These are phyloP conservation scores for Pyrenochaeta sp. DNA, from an alignment of 2,329 filamentous ascomycete genomes.

Conservation along the genomic window DNA sequence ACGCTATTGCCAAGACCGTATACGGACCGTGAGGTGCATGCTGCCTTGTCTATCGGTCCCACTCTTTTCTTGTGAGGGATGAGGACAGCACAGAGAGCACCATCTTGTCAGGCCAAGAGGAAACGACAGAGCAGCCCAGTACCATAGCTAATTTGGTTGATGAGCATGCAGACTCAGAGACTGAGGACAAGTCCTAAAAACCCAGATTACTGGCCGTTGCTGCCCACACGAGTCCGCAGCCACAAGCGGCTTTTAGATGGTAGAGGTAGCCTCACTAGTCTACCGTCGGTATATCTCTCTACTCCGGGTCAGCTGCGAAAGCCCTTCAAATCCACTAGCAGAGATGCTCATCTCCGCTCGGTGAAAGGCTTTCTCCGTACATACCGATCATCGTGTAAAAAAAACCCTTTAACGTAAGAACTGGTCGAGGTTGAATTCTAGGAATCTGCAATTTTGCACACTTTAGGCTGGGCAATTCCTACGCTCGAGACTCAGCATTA, in stretches of 20 bases:
- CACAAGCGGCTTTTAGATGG: background rate
- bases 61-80: background rate
- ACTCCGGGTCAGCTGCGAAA: background rate
- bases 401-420: background rate
- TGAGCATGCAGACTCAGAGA: background rate
- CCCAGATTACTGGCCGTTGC: background rate
- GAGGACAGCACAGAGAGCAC: background rate
- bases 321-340: background rate
- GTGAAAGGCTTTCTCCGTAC: background rate
- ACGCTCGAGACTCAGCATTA: background rate
- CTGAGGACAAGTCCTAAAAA: too few species aligned
- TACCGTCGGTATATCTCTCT: background rate
- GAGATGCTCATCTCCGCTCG: background rate
- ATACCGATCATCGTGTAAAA: background rate
- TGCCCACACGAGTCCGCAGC: background rate
- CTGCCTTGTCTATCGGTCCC: background rate
- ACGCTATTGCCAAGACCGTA: background rate
- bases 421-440: background rate
- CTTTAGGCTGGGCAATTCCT: background rate
- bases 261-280: background rate
- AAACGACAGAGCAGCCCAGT: background rate
- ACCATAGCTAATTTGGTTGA: background rate
- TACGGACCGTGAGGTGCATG: background rate
- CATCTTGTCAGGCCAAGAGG: background rate
- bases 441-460: background rate